These are phyloP conservation scores for Phytophthora tentaculata DNA, from an alignment of 352 stramenopile species.

Conservation along the genomic window DNA sequence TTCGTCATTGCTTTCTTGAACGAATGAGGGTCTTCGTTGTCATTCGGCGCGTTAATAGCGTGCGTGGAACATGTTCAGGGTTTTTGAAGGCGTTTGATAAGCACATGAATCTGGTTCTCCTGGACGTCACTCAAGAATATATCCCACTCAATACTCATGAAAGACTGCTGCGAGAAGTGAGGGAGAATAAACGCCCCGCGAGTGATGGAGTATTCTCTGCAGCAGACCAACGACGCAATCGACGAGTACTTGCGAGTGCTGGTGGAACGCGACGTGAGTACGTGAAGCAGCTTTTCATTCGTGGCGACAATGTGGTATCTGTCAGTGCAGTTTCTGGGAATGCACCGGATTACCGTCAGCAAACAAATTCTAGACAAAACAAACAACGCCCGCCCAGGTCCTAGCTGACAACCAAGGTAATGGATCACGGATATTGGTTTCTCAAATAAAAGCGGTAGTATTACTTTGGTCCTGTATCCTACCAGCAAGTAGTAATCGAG, in stretches of 20 bases:
- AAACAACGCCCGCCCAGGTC: constrained; percentile 8
- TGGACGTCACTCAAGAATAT: constrained; percentile 87
- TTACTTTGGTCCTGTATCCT: constrained; percentile 17
- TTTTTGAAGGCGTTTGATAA: constrained; percentile 95
- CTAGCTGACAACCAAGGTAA: constrained; percentile 24
- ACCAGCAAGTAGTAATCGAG: too few relatives aligned
- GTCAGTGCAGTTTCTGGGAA: constrained; percentile 52
- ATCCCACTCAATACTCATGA: constrained; percentile 51
- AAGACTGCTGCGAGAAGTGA: constrained; percentile 41
- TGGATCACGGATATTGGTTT: constrained; percentile 4
- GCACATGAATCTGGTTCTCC: constrained; percentile 94
- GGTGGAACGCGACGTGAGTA: constrained; percentile 45
- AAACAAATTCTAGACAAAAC: constrained; percentile 2
- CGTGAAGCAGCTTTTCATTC: constrained; percentile 90
- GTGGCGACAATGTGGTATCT: constrained; percentile 93
- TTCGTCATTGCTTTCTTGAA: constrained; percentile 84
- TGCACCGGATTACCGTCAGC: background rate
- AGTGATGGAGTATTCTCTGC: constrained; percentile 54
- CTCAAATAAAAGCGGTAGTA: constrained; percentile 22
- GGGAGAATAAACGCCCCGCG: constrained; percentile 23
- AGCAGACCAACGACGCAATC: constrained; percentile 49
- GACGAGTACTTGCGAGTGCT: constrained; percentile 37
- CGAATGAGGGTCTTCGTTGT: constrained; percentile 84
- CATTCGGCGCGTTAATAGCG: constrained; percentile 90
- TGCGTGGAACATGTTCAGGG: constrained; percentile 91